Conservation (phyloP, 1,284 basidiomycete genomes). For the Pseudomicrostroma phylloplanum region DNA sequence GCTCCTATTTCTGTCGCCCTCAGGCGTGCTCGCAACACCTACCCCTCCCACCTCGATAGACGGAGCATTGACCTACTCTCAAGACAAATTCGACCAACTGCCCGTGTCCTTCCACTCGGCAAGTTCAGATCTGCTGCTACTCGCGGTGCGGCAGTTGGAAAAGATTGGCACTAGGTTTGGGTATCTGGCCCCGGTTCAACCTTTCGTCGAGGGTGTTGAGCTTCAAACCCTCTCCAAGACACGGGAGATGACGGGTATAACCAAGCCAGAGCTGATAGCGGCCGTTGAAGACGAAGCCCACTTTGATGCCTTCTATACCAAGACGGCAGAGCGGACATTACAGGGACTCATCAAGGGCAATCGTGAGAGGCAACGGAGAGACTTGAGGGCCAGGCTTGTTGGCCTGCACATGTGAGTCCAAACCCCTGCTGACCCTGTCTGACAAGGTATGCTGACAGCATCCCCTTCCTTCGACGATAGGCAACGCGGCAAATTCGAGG, state of each 20-base stretch:
- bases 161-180: conserved; percentile 67
- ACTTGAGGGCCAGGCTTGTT: conserved; percentile 64
- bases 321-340: not conserved
- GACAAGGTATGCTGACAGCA: no score
- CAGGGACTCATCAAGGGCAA: conserved; percentile 48
- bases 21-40: conserved; percentile 97
- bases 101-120: conserved; percentile 39
- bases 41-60: conserved; percentile 98
- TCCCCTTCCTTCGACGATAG: no score
- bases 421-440: no score
- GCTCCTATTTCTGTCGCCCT: conserved; percentile 74
- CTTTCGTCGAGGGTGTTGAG: conserved; percentile 52
- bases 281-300: conserved; percentile 57
- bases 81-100: not conserved
- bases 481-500: conserved; percentile 16
- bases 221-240: not conserved
- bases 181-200: conserved; percentile 65
- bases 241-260: conserved; percentile 51
- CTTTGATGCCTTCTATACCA: conserved; percentile 37
- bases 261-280: conserved; percentile 62
- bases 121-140: conserved; percentile 73
- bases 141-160: conserved; percentile 72
- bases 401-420: not conserved
- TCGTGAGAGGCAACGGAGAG: conserved; percentile 73
- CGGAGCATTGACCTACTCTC: not conserved